phyloP scores from a whole-genome alignment of 306 rosid genomes.

The Hippophae gyantsensis region DNA sequence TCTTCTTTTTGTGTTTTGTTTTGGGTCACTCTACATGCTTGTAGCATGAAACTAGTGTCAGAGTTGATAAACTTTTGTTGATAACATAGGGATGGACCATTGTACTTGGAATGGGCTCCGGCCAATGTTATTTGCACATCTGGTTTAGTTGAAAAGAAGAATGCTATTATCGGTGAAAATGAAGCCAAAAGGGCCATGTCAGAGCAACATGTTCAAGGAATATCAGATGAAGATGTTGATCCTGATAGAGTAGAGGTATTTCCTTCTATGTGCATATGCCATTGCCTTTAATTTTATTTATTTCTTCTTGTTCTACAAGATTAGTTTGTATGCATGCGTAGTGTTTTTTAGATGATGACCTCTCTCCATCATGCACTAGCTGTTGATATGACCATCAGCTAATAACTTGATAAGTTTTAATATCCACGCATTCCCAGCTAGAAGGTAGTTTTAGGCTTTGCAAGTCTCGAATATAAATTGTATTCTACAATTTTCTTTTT shows the following conservation, averaged over 20 bases:
- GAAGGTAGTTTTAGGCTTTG: too few relatives aligned
- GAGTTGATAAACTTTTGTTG: background rate
- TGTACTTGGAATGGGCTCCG: constrained; percentile 97
- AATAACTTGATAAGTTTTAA: too few relatives aligned
- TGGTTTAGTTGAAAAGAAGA: constrained; percentile 29
- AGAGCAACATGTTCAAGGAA: constrained; percentile 54
- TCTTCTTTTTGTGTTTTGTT: background rate
- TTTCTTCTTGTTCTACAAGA: background rate
- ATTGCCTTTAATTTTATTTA: background rate
- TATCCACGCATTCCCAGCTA: too few relatives aligned
- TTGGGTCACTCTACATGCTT: background rate
- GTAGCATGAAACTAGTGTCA: too few relatives aligned
- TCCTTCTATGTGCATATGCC: constrained; percentile 6
- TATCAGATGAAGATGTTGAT: constrained; percentile 59
- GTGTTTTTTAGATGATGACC: too few relatives aligned
- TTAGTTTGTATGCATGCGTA: background rate
- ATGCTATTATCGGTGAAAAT: constrained; percentile 36
- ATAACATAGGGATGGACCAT: constrained; percentile 67
- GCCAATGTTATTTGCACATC: constrained; percentile 46
- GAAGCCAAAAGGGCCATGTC: constrained; percentile 54
- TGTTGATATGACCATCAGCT: too few relatives aligned
- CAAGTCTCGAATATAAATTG: too few relatives aligned
- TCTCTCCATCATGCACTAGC: too few relatives aligned
- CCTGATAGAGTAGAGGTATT: constrained; percentile 90
- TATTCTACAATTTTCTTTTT: too few relatives aligned